phyloP scores from a whole-genome alignment of 2,329 filamentous ascomycete genomes.

The Curvularia sp. region DNA sequence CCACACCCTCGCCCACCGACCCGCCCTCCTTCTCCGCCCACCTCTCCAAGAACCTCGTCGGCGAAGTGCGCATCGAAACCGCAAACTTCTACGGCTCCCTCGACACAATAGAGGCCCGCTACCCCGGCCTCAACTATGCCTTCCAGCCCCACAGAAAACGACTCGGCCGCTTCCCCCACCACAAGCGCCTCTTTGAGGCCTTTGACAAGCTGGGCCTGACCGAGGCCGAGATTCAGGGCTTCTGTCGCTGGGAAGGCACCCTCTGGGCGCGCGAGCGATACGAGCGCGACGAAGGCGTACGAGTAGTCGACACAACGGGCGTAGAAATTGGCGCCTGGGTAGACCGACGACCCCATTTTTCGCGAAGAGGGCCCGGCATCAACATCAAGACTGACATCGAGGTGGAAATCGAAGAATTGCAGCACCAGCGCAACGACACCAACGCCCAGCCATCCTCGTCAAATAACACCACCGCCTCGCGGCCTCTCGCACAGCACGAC shows the following conservation, averaged over 20 bases:
- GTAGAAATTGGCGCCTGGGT: slow-evolving; percentile 71
- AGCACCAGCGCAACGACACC: slow-evolving; percentile 5
- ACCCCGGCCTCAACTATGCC: slow-evolving; percentile 81
- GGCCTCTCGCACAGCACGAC: slow-evolving; percentile 4
- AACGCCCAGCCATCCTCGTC: neutral
- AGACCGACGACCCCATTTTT: slow-evolving; percentile 36
- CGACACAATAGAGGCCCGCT: slow-evolving; percentile 80
- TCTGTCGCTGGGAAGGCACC: slow-evolving; percentile 85
- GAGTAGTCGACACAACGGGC: slow-evolving; percentile 73
- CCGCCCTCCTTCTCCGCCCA: slow-evolving; percentile 74
- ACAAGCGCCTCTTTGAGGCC: slow-evolving; percentile 75
- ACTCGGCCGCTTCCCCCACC: slow-evolving; percentile 78
- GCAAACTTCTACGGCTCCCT: slow-evolving; percentile 80
- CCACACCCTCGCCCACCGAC: slow-evolving; percentile 70
- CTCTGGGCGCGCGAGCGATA: slow-evolving; percentile 83
- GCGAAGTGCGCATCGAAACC: slow-evolving; percentile 80
- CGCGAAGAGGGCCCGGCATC: slow-evolving; percentile 31
- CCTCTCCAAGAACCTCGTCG: slow-evolving; percentile 73
- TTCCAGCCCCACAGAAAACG: slow-evolving; percentile 75
- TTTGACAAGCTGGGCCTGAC: slow-evolving; percentile 76
- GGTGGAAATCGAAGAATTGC: slow-evolving; percentile 48
- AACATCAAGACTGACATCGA: slow-evolving; percentile 54
- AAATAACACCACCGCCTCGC: slow-evolving; percentile 5
- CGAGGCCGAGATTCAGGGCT: slow-evolving; percentile 69
- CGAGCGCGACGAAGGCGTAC: slow-evolving; percentile 74